phyloP scores from a whole-genome alignment of 495 filamentous ascomycete species.

The Talaromyces proteolyticus region DNA sequence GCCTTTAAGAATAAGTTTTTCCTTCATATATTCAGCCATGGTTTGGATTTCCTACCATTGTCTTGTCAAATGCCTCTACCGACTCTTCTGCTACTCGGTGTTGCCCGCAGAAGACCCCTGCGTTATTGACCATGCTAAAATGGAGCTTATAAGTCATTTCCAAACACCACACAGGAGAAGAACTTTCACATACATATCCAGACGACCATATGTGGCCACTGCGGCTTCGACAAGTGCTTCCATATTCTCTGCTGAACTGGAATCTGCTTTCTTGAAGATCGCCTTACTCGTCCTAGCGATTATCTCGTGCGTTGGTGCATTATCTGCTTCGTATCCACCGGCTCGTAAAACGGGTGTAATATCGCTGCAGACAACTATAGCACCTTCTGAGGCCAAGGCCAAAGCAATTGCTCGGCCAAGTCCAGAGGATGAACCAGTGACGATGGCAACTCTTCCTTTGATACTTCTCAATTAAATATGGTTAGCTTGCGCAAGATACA shows the following conservation, averaged over 20 bases:
- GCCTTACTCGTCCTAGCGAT: constrained; percentile 29
- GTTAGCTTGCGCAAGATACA: too few species aligned
- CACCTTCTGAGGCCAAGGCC: constrained; percentile 35
- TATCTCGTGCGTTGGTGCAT: constrained; percentile 31
- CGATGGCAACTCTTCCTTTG: constrained; percentile 32
- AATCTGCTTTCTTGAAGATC: constrained; percentile 41
- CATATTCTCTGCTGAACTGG: constrained; percentile 27
- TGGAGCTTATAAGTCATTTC: background rate
- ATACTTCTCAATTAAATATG: too few species aligned
- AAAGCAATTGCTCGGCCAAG: constrained; percentile 42
- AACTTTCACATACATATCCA: constrained; percentile 45
- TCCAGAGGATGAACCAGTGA: constrained; percentile 44
- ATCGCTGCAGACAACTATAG: constrained; percentile 26
- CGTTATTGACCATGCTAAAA: constrained; percentile 47
- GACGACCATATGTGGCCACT: constrained; percentile 32
- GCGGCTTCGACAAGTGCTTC: constrained; percentile 27
- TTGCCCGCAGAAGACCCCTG: constrained; percentile 31
- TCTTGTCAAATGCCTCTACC: constrained; percentile 34
- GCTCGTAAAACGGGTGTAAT: background rate
- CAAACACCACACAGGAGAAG: background rate
- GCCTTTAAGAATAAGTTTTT: background rate
- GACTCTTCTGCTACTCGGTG: constrained; percentile 8
- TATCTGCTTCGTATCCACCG: constrained; percentile 14
- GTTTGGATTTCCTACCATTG: constrained; percentile 15
- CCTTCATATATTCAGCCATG: background rate